These are phyloP conservation scores for Hevea brasiliensis DNA, from an alignment of 345 rosid species.

Conservation along the genomic window DNA sequence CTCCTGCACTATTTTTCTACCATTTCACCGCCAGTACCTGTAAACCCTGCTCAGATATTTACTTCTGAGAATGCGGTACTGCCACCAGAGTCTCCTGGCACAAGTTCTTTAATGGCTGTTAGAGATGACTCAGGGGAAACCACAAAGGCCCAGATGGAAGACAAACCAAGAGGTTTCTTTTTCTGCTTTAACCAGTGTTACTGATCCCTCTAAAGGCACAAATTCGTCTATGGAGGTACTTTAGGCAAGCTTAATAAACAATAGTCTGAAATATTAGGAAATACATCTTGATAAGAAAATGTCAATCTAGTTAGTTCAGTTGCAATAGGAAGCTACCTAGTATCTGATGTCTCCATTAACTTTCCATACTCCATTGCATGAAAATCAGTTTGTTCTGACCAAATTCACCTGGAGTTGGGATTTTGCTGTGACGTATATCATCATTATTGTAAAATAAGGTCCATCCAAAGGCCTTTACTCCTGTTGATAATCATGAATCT, in stretches of 20 bases:
- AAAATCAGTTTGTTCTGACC: slow-evolving; percentile 9
- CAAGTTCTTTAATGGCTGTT: slow-evolving; percentile 71
- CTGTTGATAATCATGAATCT: slow-evolving; percentile 5
- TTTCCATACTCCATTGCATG: slow-evolving; percentile 7
- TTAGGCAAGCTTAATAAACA: slow-evolving; percentile 29
- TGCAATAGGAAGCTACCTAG: slow-evolving; percentile 17
- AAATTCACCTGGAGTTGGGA: slow-evolving; percentile 22
- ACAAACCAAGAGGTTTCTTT: slow-evolving; percentile 60
- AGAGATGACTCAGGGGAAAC: slow-evolving; percentile 58
- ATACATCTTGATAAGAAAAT: slow-evolving; percentile 10
- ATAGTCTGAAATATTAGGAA: slow-evolving; percentile 20
- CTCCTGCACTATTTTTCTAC: slow-evolving; percentile 67
- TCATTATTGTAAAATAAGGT: slow-evolving; percentile 20
- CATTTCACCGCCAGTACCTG: slow-evolving; percentile 52
- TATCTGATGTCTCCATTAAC: slow-evolving; percentile 13
- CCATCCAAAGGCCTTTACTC: slow-evolving; percentile 39
- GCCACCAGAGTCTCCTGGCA: slow-evolving; percentile 88
- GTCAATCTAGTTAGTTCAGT: slow-evolving; percentile 25
- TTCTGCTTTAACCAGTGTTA: slow-evolving; percentile 82
- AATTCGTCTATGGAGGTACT: slow-evolving; percentile 9
- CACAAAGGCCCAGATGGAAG: slow-evolving; percentile 37
- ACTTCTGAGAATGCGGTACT: slow-evolving; percentile 57
- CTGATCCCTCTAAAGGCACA: slow-evolving; percentile 32
- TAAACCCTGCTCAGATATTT: slow-evolving; percentile 49
- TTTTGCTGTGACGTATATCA: slow-evolving; percentile 30